phyloP scores from a whole-genome alignment of 2,329 filamentous ascomycete genomes.

The Lachnellula subtilissima region DNA sequence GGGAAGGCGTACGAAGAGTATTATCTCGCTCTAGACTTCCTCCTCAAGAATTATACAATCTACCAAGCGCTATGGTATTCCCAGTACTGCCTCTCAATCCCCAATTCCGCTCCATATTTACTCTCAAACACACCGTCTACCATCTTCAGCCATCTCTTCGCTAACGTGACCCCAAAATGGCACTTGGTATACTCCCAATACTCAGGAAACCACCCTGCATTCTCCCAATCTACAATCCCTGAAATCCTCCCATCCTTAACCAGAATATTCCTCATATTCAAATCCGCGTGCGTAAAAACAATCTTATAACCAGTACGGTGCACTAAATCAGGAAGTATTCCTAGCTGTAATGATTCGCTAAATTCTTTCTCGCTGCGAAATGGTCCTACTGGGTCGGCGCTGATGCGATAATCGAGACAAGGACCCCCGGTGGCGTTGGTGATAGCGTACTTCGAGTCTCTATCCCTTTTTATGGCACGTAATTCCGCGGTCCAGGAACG shows the following conservation, averaged over 20 bases:
- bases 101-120: conserved; percentile 9
- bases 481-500: too few relatives aligned
- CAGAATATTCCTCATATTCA: conserved; percentile 42
- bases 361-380: conserved; percentile 10
- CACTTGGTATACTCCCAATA: conserved; percentile 36
- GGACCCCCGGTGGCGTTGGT: conserved; percentile 6
- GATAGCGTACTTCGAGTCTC: conserved; percentile 5
- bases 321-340: conserved; percentile 2
- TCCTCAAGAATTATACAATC: background rate
- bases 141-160: conserved; percentile 13
- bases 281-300: conserved; percentile 47
- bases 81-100: conserved; percentile 6
- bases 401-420: conserved; percentile 13
- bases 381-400: conserved; percentile 4
- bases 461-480: background rate
- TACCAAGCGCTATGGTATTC: too few relatives aligned
- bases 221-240: conserved; percentile 40
- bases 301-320: conserved; percentile 10
- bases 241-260: conserved; percentile 34
- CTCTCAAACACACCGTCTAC: conserved; percentile 6
- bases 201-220: conserved; percentile 34
- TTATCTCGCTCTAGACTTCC: too few relatives aligned
- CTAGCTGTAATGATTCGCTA: conserved; percentile 5
- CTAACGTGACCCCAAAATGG: conserved; percentile 7
- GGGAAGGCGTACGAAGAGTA: too few relatives aligned